Evolutionary conservation across 2,329 filamentous ascomycete genomes (phyloP).

Genomic region (Aspergillus novofumigatus): DNA sequence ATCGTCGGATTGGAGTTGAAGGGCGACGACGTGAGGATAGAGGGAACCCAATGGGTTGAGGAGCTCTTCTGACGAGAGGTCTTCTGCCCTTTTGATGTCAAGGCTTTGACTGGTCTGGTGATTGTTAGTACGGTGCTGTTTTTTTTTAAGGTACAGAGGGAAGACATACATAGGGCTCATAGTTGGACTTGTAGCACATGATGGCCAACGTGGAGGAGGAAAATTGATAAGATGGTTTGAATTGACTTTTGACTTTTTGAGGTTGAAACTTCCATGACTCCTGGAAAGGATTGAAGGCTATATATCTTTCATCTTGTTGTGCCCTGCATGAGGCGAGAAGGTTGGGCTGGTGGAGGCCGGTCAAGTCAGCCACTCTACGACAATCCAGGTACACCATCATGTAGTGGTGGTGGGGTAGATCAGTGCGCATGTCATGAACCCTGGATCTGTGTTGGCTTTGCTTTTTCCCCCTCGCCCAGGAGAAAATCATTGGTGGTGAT

Average conservation of each 20-base stretch:
- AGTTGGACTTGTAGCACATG: slow-evolving; percentile 39
- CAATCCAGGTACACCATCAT: no score
- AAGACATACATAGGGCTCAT: slow-evolving; percentile 35
- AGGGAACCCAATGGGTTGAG: slow-evolving; percentile 30
- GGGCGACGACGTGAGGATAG: slow-evolving; percentile 36
- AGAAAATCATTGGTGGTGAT: no score
- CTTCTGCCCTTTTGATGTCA: slow-evolving; percentile 20
- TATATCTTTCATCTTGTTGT: not conserved
- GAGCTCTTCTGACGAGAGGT: slow-evolving; percentile 25
- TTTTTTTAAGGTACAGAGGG: not conserved
- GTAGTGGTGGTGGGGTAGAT: not conserved
- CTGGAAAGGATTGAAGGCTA: not conserved
- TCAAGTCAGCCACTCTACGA: not conserved
- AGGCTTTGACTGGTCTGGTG: slow-evolving; percentile 23
- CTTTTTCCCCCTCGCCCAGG: not conserved
- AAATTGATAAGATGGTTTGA: not conserved
- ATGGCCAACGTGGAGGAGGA: slow-evolving; percentile 7
- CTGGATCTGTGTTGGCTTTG: not conserved
- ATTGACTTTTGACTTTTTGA: not conserved
- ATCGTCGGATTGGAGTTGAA: slow-evolving; percentile 31
- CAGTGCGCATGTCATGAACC: not conserved
- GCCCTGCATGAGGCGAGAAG: not conserved
- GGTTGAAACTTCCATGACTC: not conserved
- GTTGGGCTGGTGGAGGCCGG: not conserved
- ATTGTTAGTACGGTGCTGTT: no score